Conservation (phyloP, 2,329 filamentous ascomycete species). For the Leptodontidium sp. region DNA sequence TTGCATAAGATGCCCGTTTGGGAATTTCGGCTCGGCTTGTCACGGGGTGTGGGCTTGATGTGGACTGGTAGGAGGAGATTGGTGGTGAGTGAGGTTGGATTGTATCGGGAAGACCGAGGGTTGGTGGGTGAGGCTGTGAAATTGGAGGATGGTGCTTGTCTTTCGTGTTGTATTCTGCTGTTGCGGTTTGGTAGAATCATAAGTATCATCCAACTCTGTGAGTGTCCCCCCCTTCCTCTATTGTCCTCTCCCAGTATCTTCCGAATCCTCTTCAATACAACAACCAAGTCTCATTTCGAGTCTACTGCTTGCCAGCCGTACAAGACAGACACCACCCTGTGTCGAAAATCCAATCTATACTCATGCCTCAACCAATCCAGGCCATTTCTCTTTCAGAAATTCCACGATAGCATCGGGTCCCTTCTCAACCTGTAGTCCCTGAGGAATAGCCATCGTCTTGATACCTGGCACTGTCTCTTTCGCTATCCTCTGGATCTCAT, state of each 20-base stretch:
- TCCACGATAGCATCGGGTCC: conserved; percentile 65
- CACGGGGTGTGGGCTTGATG: neutral
- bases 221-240: neutral
- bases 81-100: neutral
- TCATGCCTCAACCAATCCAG: conserved; percentile 35
- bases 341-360: too few relatives aligned
- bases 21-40: conserved; percentile 10
- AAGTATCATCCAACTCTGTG: neutral
- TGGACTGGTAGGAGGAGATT: neutral
- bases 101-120: neutral
- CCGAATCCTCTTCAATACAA: too few relatives aligned
- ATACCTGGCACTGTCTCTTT: conserved; percentile 54
- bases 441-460: conserved; percentile 60
- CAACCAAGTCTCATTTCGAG: neutral
- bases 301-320: neutral
- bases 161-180: neutral
- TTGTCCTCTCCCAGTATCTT: neutral
- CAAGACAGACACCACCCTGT: neutral
- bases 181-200: neutral
- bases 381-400: conserved; percentile 53
- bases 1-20: conserved; percentile 1
- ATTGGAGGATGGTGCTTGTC: neutral
- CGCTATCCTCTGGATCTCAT: conserved; percentile 55
- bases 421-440: conserved; percentile 60
- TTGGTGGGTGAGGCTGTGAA: neutral